Percentiles rank a stretch among this genome's conserved stretches.
Conservation (phyloP, 345 rosid genomes). For the Melaleuca alternifolia region DNA sequence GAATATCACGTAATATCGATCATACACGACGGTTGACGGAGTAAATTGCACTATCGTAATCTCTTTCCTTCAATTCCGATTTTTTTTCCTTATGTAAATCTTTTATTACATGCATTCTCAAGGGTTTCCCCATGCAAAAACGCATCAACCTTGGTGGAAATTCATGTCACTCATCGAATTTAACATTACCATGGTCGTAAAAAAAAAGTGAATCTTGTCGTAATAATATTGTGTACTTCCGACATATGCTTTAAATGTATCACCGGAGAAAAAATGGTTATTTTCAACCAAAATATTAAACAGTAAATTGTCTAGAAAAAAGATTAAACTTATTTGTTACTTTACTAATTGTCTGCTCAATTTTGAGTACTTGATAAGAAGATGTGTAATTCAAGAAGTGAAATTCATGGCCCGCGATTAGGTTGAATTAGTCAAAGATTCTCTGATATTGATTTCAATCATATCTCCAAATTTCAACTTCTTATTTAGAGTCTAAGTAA, state of each 20-base stretch:
- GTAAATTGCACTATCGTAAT: background rate
- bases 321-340: no score
- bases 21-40: background rate
- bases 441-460: background rate
- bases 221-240: background rate
- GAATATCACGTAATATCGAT: background rate
- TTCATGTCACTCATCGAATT: background rate
- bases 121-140: background rate
- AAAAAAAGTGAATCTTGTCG: background rate
- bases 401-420: no score
- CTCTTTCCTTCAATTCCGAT: background rate
- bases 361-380: no score
- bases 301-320: no score
- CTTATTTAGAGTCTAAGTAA: background rate
- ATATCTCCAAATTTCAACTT: background rate
- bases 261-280: no score
- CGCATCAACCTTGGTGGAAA: background rate
- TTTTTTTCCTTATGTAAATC: background rate
- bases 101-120: background rate
- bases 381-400: no score
- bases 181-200: background rate
- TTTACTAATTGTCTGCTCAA: no score
- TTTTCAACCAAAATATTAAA: no score
- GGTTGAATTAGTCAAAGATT: background rate
- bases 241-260: background rate